Conservation (phyloP, 139 green algal species). For the Chlorella vulgaris region DNA sequence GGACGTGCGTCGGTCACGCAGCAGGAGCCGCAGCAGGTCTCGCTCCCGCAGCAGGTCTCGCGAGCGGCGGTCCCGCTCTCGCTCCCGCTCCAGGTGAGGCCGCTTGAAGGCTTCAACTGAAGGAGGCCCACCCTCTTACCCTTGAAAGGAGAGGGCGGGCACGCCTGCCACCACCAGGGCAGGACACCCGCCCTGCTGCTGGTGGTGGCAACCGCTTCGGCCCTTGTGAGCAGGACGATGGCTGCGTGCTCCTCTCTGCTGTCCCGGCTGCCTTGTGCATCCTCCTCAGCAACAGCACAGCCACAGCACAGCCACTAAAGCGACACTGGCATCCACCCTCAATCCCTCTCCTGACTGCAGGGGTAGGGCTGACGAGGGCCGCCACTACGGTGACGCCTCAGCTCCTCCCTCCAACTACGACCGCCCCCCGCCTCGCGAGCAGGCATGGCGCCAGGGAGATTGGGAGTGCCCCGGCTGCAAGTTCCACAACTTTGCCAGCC, state of each 20-base stretch:
- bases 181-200: too few species aligned
- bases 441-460: constrained; percentile 37
- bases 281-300: not conserved
- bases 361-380: not conserved
- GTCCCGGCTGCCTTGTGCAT: too few species aligned
- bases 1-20: not conserved
- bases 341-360: not conserved
- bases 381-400: not conserved
- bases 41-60: constrained; percentile 12
- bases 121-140: too few species aligned
- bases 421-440: not conserved
- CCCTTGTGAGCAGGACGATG: too few species aligned
- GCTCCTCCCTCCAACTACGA: not conserved
- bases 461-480: constrained; percentile 49
- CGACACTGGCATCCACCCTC: not conserved
- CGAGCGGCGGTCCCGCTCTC: constrained; percentile 7
- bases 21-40: not conserved
- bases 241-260: too few species aligned
- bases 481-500: constrained; percentile 56
- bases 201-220: too few species aligned
- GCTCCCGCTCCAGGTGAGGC: constrained; percentile 16
- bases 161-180: too few species aligned
- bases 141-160: too few species aligned
- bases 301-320: too few species aligned
- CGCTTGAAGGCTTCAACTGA: too few species aligned